Conservation (phyloP, 108 stramenopile species). For the Pseudonitzschia pungens region DNA sequence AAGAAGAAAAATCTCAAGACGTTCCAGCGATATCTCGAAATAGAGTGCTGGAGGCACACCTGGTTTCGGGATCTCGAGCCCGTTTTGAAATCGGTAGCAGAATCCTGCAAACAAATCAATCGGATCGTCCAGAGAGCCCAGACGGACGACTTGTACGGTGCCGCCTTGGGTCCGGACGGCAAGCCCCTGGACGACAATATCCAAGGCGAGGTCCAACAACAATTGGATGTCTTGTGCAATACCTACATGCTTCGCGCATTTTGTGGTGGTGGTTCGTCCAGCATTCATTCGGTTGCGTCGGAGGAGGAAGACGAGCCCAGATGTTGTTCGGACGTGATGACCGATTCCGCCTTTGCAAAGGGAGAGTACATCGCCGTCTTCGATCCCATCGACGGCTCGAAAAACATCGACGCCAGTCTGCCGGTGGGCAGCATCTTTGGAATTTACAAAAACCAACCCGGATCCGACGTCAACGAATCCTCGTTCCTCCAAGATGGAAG, state of each 20-base stretch:
- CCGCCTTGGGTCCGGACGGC: conserved; percentile 56
- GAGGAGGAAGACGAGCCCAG: conserved; percentile 84
- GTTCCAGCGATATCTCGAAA: conserved; percentile 80
- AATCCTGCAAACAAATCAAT: conserved; percentile 90
- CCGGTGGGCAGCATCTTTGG: conserved; percentile 98
- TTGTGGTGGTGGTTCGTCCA: conserved; percentile 63
- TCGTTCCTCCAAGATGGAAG: conserved; percentile 90
- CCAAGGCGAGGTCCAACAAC: conserved; percentile 89
- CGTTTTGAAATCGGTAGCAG: conserved; percentile 69
- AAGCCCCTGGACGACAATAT: conserved; percentile 66
- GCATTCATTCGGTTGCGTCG: conserved; percentile 73
- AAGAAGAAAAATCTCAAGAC: conserved; percentile 84
- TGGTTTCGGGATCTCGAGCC: conserved; percentile 72
- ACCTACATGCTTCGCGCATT: conserved; percentile 80
- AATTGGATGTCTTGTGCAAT: conserved; percentile 89
- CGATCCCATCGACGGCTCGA: conserved; percentile 92
- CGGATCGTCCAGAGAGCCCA: conserved; percentile 85
- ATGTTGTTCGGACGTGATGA: conserved; percentile 80
- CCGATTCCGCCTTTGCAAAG: conserved; percentile 59
- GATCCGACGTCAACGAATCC: conserved; percentile 39
- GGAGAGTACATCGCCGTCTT: conserved; percentile 98
- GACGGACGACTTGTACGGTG: conserved; percentile 92
- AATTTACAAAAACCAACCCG: conserved; percentile 80
- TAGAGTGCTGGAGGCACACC: conserved; percentile 82
- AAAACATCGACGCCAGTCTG: conserved; percentile 96